Percentiles rank a stretch among this genome's conserved stretches.
phyloP scores from a whole-genome alignment of 2,329 filamentous ascomycete species.

The Paecilomyces sp. region DNA sequence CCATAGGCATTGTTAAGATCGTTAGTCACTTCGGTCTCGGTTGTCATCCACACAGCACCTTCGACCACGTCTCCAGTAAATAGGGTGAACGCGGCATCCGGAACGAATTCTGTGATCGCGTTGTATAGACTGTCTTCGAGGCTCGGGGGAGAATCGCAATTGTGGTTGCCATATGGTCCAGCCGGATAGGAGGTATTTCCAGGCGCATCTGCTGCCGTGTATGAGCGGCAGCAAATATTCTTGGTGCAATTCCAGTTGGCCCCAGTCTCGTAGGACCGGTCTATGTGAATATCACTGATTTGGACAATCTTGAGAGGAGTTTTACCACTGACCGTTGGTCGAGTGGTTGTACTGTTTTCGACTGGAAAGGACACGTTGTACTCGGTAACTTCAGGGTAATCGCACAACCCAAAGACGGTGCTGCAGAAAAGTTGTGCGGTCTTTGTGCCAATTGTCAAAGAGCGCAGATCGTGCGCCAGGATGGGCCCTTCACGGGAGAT shows the following conservation, averaged over 20 bases:
- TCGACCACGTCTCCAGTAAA: conserved; percentile 56
- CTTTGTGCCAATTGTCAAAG: conserved; percentile 42
- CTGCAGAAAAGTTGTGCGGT: conserved; percentile 48
- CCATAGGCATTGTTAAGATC: conserved; percentile 41
- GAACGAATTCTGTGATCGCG: conserved; percentile 36
- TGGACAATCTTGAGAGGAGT: conserved; percentile 50
- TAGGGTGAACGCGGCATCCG: conserved; percentile 41
- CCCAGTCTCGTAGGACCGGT: conserved; percentile 48
- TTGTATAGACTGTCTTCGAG: conserved; percentile 49
- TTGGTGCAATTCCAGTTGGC: conserved; percentile 51
- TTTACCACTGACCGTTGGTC: conserved; percentile 41
- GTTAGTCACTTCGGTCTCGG: conserved; percentile 23
- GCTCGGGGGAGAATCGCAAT: conserved; percentile 45
- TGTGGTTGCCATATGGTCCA: conserved; percentile 45
- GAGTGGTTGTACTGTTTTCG: conserved; percentile 28
- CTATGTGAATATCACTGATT: conserved; percentile 55
- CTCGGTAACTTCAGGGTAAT: conserved; percentile 39
- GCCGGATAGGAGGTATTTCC: conserved; percentile 44
- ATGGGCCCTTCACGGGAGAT: conserved; percentile 48
- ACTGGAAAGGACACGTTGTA: conserved; percentile 40
- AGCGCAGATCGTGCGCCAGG: conserved; percentile 43
- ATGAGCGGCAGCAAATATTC: conserved; percentile 53
- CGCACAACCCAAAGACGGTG: conserved; percentile 48
- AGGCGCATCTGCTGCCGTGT: conserved; percentile 41
- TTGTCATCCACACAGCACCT: conserved; percentile 36